Evolutionary conservation across 495 filamentous ascomycete species (phyloP), one percentile per base, ranked within the genome.

Genomic region (Hyaloscypha variabilis): DNA sequence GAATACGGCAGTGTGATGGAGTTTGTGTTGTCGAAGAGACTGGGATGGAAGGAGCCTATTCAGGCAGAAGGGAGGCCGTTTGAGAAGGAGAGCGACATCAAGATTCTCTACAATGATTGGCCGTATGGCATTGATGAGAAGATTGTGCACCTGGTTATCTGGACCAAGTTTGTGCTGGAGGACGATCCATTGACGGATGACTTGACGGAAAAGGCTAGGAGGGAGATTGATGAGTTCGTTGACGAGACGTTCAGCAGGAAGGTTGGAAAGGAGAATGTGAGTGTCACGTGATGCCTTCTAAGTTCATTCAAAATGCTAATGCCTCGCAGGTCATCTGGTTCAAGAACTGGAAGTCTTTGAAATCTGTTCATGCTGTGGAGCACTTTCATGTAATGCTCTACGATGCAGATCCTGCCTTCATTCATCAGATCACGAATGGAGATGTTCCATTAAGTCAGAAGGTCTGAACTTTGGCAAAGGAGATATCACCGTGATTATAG

Each of bases 361-460:
- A 96, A 76, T 90, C 86, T 3, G 84, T 97, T 14, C 85, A 91
- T 66, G 85, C 90, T n/a, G 84, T 96, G n/a, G 93, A 97, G 80
- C 93, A 97, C 72, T 95, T 97, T 76, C 93, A 97, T 75, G 90
- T 97, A 72, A 93, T 97, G 91, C 78, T 97, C 52, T 88, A 85
- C 75, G 82, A 90, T 56, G 88, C 92, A 5, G 87, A 92, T 72
- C 78, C 79, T 54, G 83, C 77, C 36, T 92, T 94, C 65, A 71
- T 97, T 34, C 76, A 81, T 65, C 82, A 89, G 65, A 85, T 96
- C 68, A 96, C 93, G 2, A 75, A 83, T 29, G 90, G 89, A 5
- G 91, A 97, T 77, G 78, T 91, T 11, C 87, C 91, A 2, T 69
- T 89, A 70, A 76, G 77, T 60, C 21, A 59, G 60, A 67, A 64